phyloP scores from a whole-genome alignment of 192 early-diverging fungal genomes.

The Umbelopsis ramanniana region DNA sequence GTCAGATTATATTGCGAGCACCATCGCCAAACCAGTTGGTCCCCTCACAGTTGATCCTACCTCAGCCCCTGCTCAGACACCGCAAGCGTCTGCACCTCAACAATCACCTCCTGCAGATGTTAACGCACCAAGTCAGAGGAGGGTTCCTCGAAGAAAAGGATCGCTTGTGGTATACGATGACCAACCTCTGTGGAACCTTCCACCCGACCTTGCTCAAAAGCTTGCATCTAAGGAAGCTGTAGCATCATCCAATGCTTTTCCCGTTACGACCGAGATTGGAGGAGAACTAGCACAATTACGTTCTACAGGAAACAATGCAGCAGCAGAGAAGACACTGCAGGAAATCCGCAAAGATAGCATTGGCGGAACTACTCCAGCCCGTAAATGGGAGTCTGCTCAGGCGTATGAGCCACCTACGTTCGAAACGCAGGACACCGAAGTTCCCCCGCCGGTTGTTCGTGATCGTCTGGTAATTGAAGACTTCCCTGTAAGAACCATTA shows the following conservation, averaged over 20 bases:
- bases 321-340: not conserved
- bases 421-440: conserved; percentile 58
- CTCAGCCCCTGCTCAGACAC: not conserved
- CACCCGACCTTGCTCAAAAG: conserved; percentile 23
- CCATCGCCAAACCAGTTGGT: not conserved
- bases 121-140: conserved; percentile 24
- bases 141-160: conserved; percentile 48
- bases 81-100: not conserved
- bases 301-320: not conserved
- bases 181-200: conserved; percentile 44
- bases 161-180: conserved; percentile 71
- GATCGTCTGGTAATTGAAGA: conserved; percentile 67
- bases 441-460: conserved; percentile 62
- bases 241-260: not conserved
- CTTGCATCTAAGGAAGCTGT: conserved; percentile 13
- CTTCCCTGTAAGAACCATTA: conserved; percentile 60
- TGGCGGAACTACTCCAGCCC: conserved; percentile 12
- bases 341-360: conserved; percentile 23
- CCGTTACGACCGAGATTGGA: conserved; percentile 2
- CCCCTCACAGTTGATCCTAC: not conserved
- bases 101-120: conserved; percentile 1
- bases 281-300: not conserved
- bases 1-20: conserved; percentile 30
- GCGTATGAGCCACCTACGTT: conserved; percentile 60
- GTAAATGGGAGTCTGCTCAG: conserved; percentile 50